Base-by-base conservation (phyloP, 1,139 yeast genomes). In the Taphrina flavorubra region DNA sequence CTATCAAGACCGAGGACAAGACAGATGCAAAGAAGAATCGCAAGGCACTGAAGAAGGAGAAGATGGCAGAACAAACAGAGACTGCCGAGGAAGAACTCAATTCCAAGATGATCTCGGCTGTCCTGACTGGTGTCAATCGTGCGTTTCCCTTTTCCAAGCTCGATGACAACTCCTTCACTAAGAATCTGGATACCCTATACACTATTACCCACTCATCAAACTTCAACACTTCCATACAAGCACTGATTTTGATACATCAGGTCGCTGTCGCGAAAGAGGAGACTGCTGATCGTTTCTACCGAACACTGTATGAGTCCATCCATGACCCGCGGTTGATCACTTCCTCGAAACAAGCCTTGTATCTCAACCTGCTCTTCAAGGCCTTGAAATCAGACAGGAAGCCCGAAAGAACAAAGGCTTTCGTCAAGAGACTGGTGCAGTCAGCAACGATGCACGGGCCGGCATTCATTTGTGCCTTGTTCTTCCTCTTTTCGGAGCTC, bases 191-290 rank as follows among this genome's bases (percentile, higher is more conserved):
- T 75, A 89, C 96, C 0, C 81, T 94, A 70, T 95, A 89, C 82
- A 86, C 86, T 75, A 92, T 94, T 75, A 92, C 98, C 1, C 98
- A 94, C 78, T 89, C 97, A 31, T 86, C 96, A 39, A 95, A 95
- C 78, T 92, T 94, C 81, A 92, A 91, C 78, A 94, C 99, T 1
- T 88, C 96, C 10, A 87, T 95, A 42, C 99, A 95, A 80, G 97
- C 99, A 0, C 83, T 95, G 73, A 87, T 89, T 40, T 85, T 94
- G 75, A 86, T 94, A 68, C 86, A 88, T 77, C 97, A 91, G 76
- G 89, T 94, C 71, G 76, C 83, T 4, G 75, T 75, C 65, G 75
- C 72, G 37, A 65, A 71, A 39, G 72, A 71, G 57, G 68, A 68
- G 60, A 75, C 74, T 37, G 77, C 85, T 34, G 96, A 90, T 76